Evolutionary conservation across 2,329 filamentous ascomycete species (phyloP), one percentile per base, ranked within the genome.

Genomic region (Colletotrichum horii): DNA sequence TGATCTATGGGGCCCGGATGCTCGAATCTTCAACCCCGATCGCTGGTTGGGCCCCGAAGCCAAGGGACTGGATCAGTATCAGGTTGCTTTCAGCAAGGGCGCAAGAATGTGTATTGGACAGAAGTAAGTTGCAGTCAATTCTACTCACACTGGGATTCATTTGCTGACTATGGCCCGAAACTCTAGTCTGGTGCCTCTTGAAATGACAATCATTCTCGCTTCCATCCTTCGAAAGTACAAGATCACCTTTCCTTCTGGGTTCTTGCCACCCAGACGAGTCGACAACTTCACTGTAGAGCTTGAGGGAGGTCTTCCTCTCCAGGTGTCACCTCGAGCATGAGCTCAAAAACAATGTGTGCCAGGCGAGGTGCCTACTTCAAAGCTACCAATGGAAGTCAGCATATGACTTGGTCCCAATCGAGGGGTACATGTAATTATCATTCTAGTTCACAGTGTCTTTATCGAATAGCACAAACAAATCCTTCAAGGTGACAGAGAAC

Each of bases 21-120:
- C 68, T 7, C 36, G 36, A 26, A 30, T 12, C 3, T 70, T 70
- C 58, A 70, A 70, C 22, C 68, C 68, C 9, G 16, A 64, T 22
- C 38, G 68, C 28, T 70, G 58, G 68, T 30, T 70, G 4, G n/a
- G 6, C 5, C 30, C 68, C 12, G 36, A 55, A 1, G 58, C 36
- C 9, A 64, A 64, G 38, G 19, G n/a, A 5, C 58, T 70, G 6
- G 58, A 70, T 8, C 68, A 70, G 12, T 64, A 70, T n/a, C 58
- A 64, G 15, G 56, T 64, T 2, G 14, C 58, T 9, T 70, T 70
- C 26, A 34, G 36, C 28, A 70, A 70, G 7, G 68, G 68, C 2
- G 9, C 14, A 8, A 55, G 68, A 26, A 62, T 55, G 58, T 70
- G 38, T 1, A 64, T 70, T 16, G 58, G 68, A 5, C 36, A 64